Conservation (phyloP, 495 filamentous ascomycete genomes). For the Gamarada debralockiae region DNA sequence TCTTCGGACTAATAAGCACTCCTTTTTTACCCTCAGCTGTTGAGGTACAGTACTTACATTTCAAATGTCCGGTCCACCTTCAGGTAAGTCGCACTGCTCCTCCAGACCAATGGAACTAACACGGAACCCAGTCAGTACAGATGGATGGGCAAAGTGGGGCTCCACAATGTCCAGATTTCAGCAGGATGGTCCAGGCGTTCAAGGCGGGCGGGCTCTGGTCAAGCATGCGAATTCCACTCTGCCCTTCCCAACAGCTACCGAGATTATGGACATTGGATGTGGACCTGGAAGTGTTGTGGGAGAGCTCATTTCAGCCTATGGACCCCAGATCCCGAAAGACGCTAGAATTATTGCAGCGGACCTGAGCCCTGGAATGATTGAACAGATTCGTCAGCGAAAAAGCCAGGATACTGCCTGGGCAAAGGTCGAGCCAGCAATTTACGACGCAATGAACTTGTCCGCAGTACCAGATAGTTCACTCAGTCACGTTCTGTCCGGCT, state of each 20-base stretch:
- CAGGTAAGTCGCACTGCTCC: too few relatives aligned
- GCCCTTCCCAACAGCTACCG: constrained; percentile 1
- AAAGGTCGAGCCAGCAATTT: neutral
- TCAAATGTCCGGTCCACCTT: too few relatives aligned
- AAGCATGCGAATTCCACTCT: neutral
- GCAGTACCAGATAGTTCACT: constrained; percentile 1
- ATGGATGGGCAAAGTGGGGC: neutral
- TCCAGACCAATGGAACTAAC: too few relatives aligned
- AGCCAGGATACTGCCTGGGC: neutral
- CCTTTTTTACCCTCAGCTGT: too few relatives aligned
- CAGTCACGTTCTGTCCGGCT: constrained; percentile 1
- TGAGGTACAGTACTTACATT: too few relatives aligned
- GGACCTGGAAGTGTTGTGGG: constrained; percentile 1
- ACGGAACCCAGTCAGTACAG: neutral
- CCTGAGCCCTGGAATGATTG: constrained; percentile 9
- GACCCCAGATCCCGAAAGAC: neutral
- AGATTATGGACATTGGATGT: constrained; percentile 9
- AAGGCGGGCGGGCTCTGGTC: neutral
- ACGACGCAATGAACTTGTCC: neutral
- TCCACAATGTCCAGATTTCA: neutral
- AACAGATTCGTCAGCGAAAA: neutral
- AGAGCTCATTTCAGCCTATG: neutral
- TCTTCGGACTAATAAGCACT: too few relatives aligned
- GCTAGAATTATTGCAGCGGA: constrained; percentile 2
- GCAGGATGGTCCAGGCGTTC: neutral